Base-by-base conservation (phyloP, 225 moss, liverwort and hornwort genomes). In the Bryoerythrophyllum caledonicum region DNA sequence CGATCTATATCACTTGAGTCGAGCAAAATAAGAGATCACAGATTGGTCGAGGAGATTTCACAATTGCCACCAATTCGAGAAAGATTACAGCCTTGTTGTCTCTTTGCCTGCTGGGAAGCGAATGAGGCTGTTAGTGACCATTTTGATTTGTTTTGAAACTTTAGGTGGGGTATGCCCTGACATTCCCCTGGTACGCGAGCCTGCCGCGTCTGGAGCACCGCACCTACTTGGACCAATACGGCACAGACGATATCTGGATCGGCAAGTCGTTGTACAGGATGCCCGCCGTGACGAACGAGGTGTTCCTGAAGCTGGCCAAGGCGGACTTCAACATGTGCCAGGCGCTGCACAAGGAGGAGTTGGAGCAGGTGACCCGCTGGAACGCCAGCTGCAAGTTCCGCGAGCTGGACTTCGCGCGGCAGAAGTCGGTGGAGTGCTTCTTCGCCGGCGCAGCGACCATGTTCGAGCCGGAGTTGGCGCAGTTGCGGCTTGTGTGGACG, bases 301-400 rank as follows among this genome's bases (percentile, higher is more conserved):
- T 85, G 10, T 87, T 85, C 9, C 68, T 91, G 35, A 82, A 70
- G 32, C 72, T 91, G 14, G 91, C 91, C 34, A 87, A 87, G 26
- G 87, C 83, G 6, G 91, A 91, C 80, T 91, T 87, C 72, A 87
- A 89, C 76, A 19, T 89, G 72, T 87, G 86, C 43, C 89, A 89
- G 57, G 7, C 77, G 8, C 78, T 89, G 7, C 85, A 91, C 64
- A 85, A 76, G 73, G 64, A 63, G 63, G 91, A 91, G 73, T 75
- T 91, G 2, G 81, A 87, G 51, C 74, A 85, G 28, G 65, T 87
- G 23, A 54, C 85, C 25, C 78, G 78, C 54, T 94, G 94, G 94
- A 78, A 89, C 43, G 79, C 86, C 27, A 82, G 78, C 28, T 86
- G 86, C 65, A 73, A 68, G 8, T 86, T 92, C 13, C 60, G 13